These are phyloP conservation scores for Acorus gramineus DNA, from an alignment of 106 monocot species.

Conservation along the genomic window DNA sequence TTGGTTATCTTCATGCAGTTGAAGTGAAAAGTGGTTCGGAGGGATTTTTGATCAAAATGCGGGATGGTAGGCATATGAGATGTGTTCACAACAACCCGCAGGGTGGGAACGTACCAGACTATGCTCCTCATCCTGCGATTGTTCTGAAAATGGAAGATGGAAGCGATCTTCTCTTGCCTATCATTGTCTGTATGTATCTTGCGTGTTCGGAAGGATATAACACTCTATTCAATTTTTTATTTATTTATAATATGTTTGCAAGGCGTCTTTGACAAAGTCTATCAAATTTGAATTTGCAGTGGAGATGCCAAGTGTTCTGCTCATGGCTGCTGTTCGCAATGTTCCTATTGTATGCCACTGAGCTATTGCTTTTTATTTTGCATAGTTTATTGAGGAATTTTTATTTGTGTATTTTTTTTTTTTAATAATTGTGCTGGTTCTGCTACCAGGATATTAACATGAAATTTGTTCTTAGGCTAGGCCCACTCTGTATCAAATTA, in stretches of 20 bases:
- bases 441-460: not conserved
- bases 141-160: slow-evolving; percentile 98
- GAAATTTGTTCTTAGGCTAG: slow-evolving; percentile 36
- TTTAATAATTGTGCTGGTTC: not conserved
- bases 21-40: slow-evolving; percentile 80
- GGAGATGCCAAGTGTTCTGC: slow-evolving; percentile 91
- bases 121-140: slow-evolving; percentile 90
- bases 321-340: slow-evolving; percentile 98
- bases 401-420: not conserved
- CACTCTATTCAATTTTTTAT: no score
- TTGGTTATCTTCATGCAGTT: slow-evolving; percentile 27
- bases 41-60: slow-evolving; percentile 86
- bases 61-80: slow-evolving; percentile 61
- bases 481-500: slow-evolving; percentile 86
- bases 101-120: slow-evolving; percentile 59
- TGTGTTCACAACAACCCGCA: slow-evolving; percentile 79
- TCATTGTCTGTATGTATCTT: slow-evolving; percentile 70
- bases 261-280: not conserved
- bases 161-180: slow-evolving; percentile 79
- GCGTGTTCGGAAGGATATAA: no score
- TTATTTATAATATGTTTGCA: no score
- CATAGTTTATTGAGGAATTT: not conserved
- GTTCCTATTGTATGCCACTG: slow-evolving; percentile 65
- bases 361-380: not conserved
- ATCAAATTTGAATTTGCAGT: slow-evolving; percentile 31